A percentile compares a stretch with the other conserved stretches of the same genome.
Conservation (phyloP, 257 asterid species). For the Nicotiana obtusifolia region DNA sequence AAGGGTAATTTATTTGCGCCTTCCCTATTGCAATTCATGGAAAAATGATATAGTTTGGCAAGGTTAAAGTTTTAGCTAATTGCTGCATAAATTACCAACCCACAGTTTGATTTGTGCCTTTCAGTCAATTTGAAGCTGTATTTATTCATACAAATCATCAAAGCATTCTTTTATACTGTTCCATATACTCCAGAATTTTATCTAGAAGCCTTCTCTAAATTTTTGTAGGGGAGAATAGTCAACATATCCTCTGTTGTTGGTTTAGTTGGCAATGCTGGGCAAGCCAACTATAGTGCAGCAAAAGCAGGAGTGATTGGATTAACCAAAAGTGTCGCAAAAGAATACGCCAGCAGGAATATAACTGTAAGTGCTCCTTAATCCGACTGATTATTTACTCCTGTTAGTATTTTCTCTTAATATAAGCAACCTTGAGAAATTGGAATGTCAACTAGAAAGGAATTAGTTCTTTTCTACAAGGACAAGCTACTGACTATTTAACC, state of each 20-base stretch:
- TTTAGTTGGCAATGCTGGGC: conserved; percentile 85
- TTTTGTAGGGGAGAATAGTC: conserved; percentile 73
- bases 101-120: background rate
- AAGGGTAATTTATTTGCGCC: conserved; percentile 42
- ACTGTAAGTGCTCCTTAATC: conserved; percentile 42
- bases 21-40: background rate
- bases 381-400: background rate
- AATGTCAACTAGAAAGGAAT: background rate
- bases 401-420: background rate
- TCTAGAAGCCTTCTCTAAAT: background rate
- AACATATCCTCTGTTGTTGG: conserved; percentile 93
- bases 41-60: background rate
- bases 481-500: background rate
- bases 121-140: background rate
- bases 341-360: conserved; percentile 82
- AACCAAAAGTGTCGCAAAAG: conserved; percentile 87
- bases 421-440: background rate
- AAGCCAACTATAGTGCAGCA: conserved; percentile 96
- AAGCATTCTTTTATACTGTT: background rate
- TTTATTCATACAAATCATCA: background rate
- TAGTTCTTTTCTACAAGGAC: background rate
- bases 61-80: background rate
- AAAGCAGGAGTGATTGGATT: conserved; percentile 96
- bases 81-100: background rate
- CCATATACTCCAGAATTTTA: background rate